These are phyloP conservation scores for Gossypium aridum DNA, from an alignment of 441 rosid species.

Conservation along the genomic window DNA sequence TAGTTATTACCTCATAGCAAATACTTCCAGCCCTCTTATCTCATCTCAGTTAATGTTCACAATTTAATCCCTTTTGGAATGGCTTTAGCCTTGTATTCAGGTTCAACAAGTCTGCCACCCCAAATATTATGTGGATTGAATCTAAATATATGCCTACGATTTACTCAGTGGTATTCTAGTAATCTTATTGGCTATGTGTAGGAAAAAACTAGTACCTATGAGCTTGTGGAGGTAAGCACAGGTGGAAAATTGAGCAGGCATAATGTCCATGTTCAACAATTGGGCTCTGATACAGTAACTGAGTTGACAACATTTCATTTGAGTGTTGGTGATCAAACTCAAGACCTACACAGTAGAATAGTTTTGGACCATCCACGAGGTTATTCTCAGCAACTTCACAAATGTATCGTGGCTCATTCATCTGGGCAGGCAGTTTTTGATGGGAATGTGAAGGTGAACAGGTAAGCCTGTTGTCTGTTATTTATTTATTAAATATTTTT, in stretches of 20 bases:
- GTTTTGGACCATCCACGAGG: constrained; percentile 90
- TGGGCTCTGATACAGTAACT: constrained; percentile 73
- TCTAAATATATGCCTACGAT: background rate
- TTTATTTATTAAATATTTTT: background rate
- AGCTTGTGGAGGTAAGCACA: constrained; percentile 81
- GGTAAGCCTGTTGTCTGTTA: constrained; percentile 25
- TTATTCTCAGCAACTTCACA: constrained; percentile 70
- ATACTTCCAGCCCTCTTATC: background rate
- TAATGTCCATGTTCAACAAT: constrained; percentile 79
- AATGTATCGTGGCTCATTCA: constrained; percentile 87
- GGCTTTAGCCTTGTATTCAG: background rate
- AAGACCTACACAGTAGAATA: constrained; percentile 78
- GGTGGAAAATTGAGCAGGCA: constrained; percentile 90
- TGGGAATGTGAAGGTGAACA: constrained; percentile 83
- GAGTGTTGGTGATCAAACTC: constrained; percentile 56
- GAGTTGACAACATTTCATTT: constrained; percentile 76
- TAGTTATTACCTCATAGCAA: background rate
- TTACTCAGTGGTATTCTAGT: background rate
- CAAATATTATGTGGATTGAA: background rate
- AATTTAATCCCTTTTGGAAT: background rate
- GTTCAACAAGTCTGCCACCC: background rate
- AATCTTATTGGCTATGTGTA: constrained; percentile 19
- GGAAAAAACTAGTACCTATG: constrained; percentile 69
- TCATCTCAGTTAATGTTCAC: background rate
- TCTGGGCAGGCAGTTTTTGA: constrained; percentile 86